A percentile compares a stretch with the other conserved stretches of the same genome.
Conservation (phyloP, 179 eudicot genomes). For the Spinacia oleracea region DNA sequence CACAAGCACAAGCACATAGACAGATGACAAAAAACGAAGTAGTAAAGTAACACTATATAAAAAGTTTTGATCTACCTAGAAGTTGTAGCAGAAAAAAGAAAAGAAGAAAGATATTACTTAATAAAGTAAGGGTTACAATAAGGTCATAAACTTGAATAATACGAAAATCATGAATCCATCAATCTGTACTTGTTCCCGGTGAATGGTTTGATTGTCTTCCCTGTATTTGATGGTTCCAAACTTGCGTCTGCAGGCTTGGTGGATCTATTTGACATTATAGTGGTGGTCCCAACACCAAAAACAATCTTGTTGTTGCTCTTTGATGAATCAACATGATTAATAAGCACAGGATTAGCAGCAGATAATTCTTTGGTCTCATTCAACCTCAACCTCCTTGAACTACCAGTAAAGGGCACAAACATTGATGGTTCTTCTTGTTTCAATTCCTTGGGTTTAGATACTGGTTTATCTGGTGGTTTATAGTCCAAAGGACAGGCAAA, state of each 20-base stretch:
- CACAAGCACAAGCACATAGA: too few relatives aligned
- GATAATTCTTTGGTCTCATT: not conserved
- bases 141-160: not conserved
- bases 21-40: not conserved
- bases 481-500: slow-evolving; percentile 24
- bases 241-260: not conserved
- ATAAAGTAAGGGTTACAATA: not conserved
- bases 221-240: not conserved
- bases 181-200: slow-evolving; percentile 17
- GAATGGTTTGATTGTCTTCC: slow-evolving; percentile 10
- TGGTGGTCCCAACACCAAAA: not conserved
- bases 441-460: not conserved
- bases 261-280: not conserved
- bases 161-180: not conserved
- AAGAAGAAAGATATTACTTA: too few relatives aligned
- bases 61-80: not conserved
- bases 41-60: not conserved
- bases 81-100: not conserved
- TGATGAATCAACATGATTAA: not conserved
- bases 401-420: slow-evolving; percentile 22
- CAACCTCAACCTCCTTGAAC: slow-evolving; percentile 12
- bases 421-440: not conserved
- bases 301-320: not conserved
- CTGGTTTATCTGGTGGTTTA: slow-evolving; percentile 2
- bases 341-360: not conserved